A percentile compares a stretch with the other conserved stretches of the same genome.
Conservation (phyloP, 495 filamentous ascomycete genomes). For the Penicillium riverlandense region DNA sequence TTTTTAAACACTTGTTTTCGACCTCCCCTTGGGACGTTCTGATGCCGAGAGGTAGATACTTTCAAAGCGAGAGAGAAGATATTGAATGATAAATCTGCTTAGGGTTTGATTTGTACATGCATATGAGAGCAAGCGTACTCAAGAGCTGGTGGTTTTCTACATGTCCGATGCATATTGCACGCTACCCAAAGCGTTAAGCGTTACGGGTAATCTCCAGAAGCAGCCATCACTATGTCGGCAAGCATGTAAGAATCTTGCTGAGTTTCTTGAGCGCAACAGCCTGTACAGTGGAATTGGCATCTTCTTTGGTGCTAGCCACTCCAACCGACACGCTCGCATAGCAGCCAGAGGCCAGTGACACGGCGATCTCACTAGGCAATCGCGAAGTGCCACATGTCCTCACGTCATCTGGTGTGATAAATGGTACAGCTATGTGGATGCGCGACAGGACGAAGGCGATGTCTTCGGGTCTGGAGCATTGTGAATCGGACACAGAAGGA, state of each 20-base stretch:
- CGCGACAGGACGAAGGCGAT: conserved; percentile 56
- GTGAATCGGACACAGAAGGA: conserved; percentile 34
- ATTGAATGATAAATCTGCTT: no score
- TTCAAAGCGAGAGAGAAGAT: no score
- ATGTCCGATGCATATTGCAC: no score
- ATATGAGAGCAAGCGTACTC: no score
- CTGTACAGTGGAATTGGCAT: conserved; percentile 49
- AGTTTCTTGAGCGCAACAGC: conserved; percentile 48
- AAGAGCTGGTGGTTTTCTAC: no score
- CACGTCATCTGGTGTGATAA: conserved; percentile 47
- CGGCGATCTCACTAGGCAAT: conserved; percentile 49
- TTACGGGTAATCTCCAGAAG: no score
- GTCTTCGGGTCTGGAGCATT: conserved; percentile 38
- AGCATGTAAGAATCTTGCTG: conserved; percentile 38
- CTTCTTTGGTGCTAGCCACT: conserved; percentile 47
- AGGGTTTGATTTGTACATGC: no score
- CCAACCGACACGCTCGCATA: conserved; percentile 59
- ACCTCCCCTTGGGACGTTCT: no score
- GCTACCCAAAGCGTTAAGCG: no score
- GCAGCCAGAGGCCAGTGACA: conserved; percentile 44
- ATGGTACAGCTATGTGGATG: conserved; percentile 43
- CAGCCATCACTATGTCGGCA: conserved; percentile 10
- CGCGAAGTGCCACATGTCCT: conserved; percentile 46
- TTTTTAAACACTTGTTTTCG: no score
- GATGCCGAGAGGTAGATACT: no score